Evolutionary conservation across 108 stramenopile genomes (phyloP).

Genomic region (Schizochytrium sp.): DNA sequence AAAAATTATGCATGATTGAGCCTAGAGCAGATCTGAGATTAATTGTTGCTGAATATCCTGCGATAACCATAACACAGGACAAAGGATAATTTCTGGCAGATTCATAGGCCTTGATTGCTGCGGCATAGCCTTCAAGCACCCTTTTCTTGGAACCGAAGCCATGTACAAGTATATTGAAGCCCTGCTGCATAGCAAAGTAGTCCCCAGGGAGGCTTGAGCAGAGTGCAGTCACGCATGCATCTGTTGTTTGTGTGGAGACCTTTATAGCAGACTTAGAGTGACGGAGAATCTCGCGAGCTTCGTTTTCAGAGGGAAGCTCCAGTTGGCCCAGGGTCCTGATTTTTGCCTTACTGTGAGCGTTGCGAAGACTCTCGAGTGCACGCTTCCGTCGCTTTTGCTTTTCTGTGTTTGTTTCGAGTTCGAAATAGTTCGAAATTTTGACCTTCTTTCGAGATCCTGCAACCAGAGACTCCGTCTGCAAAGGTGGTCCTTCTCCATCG

Average conservation of each 20-base stretch:
- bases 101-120: slow-evolving; percentile 13
- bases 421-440: neutral
- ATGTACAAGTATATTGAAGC: slow-evolving; percentile 12
- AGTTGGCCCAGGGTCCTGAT: slow-evolving; percentile 4
- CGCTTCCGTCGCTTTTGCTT: slow-evolving; percentile 2
- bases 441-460: no score
- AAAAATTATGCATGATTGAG: neutral
- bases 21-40: neutral
- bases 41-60: neutral
- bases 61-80: neutral
- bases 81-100: neutral
- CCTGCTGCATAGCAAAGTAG: slow-evolving; percentile 21
- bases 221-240: neutral
- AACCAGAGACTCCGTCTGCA: neutral
- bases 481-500: neutral
- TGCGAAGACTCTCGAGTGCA: neutral
- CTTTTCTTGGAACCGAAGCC: slow-evolving; percentile 42
- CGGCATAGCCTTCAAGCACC: neutral
- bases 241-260: no score
- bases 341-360: neutral
- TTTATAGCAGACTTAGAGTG: neutral
- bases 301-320: neutral
- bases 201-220: neutral
- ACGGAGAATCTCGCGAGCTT: neutral
- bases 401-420: neutral